Base-by-base conservation (phyloP, 2,329 filamentous ascomycete species). In the Grosmannia penicillata region DNA sequence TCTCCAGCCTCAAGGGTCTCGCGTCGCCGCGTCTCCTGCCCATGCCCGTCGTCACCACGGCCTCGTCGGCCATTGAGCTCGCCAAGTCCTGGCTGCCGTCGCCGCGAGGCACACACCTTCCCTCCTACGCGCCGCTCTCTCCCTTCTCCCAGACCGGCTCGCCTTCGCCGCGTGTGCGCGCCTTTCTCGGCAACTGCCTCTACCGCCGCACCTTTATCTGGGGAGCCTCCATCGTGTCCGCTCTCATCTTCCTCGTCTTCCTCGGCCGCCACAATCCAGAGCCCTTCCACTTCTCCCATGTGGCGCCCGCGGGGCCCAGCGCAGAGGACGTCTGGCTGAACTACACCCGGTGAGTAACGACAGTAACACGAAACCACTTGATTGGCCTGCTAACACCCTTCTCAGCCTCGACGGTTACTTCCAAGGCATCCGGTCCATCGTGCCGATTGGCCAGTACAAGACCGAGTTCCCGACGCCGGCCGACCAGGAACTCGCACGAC, bases 361-460 rank as follows among this genome's bases (percentile, higher is more conserved):
- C n/a, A n/a, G n/a, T n/a, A n/a, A n/a, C n/a, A n/a, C n/a, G n/a
- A n/a, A n/a, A n/a, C n/a, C n/a, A n/a, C n/a, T n/a, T n/a, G n/a
- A n/a, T n/a, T 22, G 23, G n/a, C 9, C 8, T 27, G 13, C 4
- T n/a, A 19, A 4, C 24, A 11, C 17, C 11, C 30, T 25, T 23
- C 18, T 30, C 45, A 93, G 89, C 49, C 75, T 94, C 39, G 75
- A 79, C 47, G 72, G 80, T 32, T 94, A 89, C 54, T 85, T 83
- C 56, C 76, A 80, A 29, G 86, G 86, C 6, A 66, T 94, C 39
- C 73, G 78, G 48, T 73, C 74, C 0, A 56, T 94, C 41, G 75
- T 86, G 2, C 61, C 70, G 21, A 64, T 72, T 34, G 58, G 65
- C 8, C 62, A 76, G 8, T 81, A 87, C 45, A 60, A 68, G 13